A percentile compares a stretch with the other conserved stretches of the same genome.
Conservation (phyloP, 192 early-diverging fungal genomes). For the Coemansia sp. region DNA sequence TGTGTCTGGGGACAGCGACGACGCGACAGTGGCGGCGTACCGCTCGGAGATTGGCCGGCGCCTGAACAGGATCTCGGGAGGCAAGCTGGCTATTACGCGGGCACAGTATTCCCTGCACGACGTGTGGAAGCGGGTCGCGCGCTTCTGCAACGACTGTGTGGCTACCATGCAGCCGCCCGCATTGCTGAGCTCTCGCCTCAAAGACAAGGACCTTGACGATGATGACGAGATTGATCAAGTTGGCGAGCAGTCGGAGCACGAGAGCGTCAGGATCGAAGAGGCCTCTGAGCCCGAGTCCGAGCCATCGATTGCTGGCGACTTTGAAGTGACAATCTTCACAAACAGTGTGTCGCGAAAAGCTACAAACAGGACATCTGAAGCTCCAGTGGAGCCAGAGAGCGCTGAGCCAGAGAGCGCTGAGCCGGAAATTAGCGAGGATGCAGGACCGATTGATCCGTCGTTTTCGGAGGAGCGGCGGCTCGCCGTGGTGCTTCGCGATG, state of each 20-base stretch:
- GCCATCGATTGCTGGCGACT: constrained; percentile 11
- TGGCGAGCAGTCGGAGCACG: background rate
- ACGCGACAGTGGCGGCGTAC: constrained; percentile 11
- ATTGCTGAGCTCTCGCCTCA: background rate
- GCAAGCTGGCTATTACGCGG: constrained; percentile 25
- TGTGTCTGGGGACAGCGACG: background rate
- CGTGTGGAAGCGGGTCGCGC: constrained; percentile 9
- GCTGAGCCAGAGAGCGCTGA: background rate
- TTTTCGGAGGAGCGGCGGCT: constrained; percentile 41
- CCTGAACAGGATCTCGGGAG: constrained; percentile 41
- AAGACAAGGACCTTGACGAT: background rate
- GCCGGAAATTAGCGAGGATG: background rate
- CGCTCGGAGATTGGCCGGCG: constrained; percentile 22
- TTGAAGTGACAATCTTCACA: constrained; percentile 35
- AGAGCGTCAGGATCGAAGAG: background rate
- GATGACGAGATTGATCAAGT: background rate
- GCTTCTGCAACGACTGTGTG: constrained; percentile 18
- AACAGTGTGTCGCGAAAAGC: background rate
- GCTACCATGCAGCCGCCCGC: constrained; percentile 1
- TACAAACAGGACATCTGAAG: background rate
- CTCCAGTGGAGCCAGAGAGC: background rate
- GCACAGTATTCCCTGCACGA: constrained; percentile 14
- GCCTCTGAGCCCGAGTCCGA: background rate
- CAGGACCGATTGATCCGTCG: constrained; percentile 27
- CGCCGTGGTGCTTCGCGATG: constrained; percentile 27